Evolutionary conservation across 331 rosid genomes (phyloP).

Genomic region (Phaseolus coccineus): DNA sequence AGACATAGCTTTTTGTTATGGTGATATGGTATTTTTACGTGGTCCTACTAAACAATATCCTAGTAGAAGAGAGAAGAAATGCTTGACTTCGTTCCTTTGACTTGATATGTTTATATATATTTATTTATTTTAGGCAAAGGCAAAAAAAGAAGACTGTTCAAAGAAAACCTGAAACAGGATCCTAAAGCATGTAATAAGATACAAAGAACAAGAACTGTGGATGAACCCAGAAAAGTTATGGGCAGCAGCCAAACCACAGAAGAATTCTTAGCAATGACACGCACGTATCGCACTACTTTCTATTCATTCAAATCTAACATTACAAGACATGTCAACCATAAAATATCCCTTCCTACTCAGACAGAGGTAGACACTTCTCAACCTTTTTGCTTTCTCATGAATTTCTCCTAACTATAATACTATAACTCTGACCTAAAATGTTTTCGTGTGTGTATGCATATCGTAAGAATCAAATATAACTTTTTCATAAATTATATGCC

Average conservation of each 20-base stretch:
- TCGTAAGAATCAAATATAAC: no score
- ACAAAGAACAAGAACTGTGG: constrained; percentile 40
- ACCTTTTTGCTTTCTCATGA: no score
- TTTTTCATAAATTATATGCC: no score
- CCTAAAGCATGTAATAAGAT: not conserved
- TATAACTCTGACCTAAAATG: no score
- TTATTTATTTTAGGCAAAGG: not conserved
- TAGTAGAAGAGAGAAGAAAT: constrained; percentile 16
- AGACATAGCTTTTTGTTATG: constrained; percentile 26
- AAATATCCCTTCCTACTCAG: constrained; percentile 50
- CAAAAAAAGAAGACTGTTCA: constrained; percentile 17
- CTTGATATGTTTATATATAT: not conserved
- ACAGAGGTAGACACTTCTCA: constrained; percentile 36
- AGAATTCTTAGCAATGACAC: constrained; percentile 43
- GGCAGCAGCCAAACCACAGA: not conserved
- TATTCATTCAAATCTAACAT: constrained; percentile 24
- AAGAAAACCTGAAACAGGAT: constrained; percentile 39
- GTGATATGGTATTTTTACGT: not conserved
- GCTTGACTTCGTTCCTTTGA: not conserved
- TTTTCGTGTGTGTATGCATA: no score
- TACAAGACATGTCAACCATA: constrained; percentile 39
- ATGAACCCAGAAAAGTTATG: constrained; percentile 45
- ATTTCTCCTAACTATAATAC: no score
- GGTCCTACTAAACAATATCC: constrained; percentile 1
- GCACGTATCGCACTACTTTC: constrained; percentile 48